phyloP scores from a whole-genome alignment of 148 eudicot species.

The Fagopyrum esculentum region DNA sequence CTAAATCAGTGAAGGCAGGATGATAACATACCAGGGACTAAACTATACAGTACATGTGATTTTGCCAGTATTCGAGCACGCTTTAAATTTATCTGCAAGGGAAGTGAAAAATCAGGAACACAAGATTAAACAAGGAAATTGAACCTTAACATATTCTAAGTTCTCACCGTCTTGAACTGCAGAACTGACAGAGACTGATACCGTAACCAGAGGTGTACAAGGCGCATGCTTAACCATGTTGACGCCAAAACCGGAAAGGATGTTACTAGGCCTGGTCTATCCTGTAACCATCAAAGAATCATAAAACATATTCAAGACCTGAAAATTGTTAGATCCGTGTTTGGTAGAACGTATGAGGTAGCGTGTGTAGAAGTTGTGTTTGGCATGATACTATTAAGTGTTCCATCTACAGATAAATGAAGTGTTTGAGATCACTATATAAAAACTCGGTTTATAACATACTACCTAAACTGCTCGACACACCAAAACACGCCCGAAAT shows the following conservation, averaged over 20 bases:
- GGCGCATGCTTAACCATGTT: slow-evolving; percentile 70
- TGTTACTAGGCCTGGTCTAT: slow-evolving; percentile 55
- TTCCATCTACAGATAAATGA: too few species aligned
- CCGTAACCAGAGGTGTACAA: slow-evolving; percentile 91
- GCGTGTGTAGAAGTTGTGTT: too few species aligned
- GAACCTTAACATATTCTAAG: not conserved
- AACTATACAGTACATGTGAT: slow-evolving; percentile 51
- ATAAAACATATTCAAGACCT: not conserved
- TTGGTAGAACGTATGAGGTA: too few species aligned
- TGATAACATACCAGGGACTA: slow-evolving; percentile 46
- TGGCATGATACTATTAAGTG: too few species aligned
- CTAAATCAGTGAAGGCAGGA: not conserved
- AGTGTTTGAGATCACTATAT: too few species aligned
- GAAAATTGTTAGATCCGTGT: not conserved
- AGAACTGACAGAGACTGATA: slow-evolving; percentile 83
- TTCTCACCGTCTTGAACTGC: slow-evolving; percentile 60
- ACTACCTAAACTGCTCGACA: too few species aligned
- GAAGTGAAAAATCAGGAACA: not conserved
- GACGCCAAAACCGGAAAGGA: slow-evolving; percentile 48
- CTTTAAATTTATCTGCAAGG: slow-evolving; percentile 74
- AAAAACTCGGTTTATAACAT: too few species aligned
- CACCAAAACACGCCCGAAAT: not conserved
- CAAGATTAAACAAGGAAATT: not conserved
- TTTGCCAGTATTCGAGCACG: slow-evolving; percentile 86
- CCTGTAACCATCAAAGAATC: slow-evolving; percentile 33